Percentiles rank a stretch among this genome's conserved stretches.
These are phyloP conservation scores for Cercospora citrullina DNA, from an alignment of 2,329 filamentous ascomycete genomes.

Conservation along the genomic window DNA sequence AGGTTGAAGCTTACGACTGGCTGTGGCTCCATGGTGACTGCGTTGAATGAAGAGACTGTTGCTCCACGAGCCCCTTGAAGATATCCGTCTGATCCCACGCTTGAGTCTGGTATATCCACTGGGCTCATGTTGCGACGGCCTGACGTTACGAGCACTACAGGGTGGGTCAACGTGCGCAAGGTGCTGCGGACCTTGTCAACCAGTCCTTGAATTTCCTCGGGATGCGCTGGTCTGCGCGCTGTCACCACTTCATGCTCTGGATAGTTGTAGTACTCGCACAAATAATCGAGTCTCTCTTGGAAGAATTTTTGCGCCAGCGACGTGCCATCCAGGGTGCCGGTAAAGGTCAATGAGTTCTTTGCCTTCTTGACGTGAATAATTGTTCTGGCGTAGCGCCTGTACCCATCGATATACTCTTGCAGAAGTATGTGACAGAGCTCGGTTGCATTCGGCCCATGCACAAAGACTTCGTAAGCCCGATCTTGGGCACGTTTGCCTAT, in stretches of 20 bases:
- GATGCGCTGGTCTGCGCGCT: not conserved
- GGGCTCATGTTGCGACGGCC: not conserved
- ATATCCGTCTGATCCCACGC: not conserved
- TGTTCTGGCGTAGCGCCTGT: not conserved
- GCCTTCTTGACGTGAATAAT: not conserved
- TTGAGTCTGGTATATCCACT: not conserved
- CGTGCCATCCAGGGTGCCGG: not conserved
- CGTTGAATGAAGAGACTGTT: slow-evolving; percentile 63
- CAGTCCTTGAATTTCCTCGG: not conserved
- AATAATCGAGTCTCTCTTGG: not conserved
- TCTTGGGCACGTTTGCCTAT: not conserved
- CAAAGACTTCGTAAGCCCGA: not conserved
- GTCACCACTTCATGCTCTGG: not conserved
- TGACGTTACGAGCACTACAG: slow-evolving; percentile 58
- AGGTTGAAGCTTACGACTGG: slow-evolving; percentile 65
- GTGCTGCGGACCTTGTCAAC: slow-evolving; percentile 10
- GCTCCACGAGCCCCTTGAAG: slow-evolving; percentile 48
- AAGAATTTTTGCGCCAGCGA: not conserved
- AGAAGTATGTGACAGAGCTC: not conserved
- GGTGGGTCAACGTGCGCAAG: slow-evolving; percentile 55
- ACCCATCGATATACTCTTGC: not conserved
- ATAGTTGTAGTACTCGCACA: not conserved
- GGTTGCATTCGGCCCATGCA: not conserved
- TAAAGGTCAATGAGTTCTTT: not conserved
- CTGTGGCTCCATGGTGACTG: slow-evolving; percentile 56